A percentile compares a stretch with the other conserved stretches of the same genome.
Conservation (phyloP, 768 basidiomycete genomes). For the Scleroderma citrinum region DNA sequence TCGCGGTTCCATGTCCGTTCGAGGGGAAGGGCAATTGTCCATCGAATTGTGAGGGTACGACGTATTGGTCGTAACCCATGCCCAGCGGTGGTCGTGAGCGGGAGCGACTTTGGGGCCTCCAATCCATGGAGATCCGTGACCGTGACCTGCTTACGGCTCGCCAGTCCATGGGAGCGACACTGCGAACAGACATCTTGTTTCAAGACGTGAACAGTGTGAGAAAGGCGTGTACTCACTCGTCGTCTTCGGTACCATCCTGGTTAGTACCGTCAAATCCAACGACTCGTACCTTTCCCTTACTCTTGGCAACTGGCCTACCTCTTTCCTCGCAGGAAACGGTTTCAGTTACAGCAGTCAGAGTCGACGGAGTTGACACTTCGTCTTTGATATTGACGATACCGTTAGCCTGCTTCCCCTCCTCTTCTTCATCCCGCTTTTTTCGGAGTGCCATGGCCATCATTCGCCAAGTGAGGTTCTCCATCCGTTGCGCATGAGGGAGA, state of each 20-base stretch:
- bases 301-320: slow-evolving; percentile 75
- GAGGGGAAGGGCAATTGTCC: slow-evolving; percentile 41
- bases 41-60: slow-evolving; percentile 33
- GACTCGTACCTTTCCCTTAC: slow-evolving; percentile 70
- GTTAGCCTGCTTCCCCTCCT: slow-evolving; percentile 22
- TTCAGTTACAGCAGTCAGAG: slow-evolving; percentile 3
- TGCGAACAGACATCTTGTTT: slow-evolving; percentile 20
- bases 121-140: slow-evolving; percentile 89
- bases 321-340: slow-evolving; percentile 39
- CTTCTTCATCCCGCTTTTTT: slow-evolving; percentile 78
- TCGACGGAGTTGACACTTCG: slow-evolving; percentile 8
- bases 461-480: slow-evolving; percentile 98
- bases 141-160: slow-evolving; percentile 85
- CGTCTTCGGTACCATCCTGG: slow-evolving; percentile 65
- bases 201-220: slow-evolving; percentile 14
- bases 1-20: slow-evolving; percentile 13
- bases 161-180: slow-evolving; percentile 85
- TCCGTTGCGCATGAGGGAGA: slow-evolving; percentile 86
- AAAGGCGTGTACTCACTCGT: slow-evolving; percentile 52
- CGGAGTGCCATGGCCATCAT: slow-evolving; percentile 96
- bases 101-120: slow-evolving; percentile 74
- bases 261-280: slow-evolving; percentile 76
- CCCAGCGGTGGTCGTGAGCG: slow-evolving; percentile 66
- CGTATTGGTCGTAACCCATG: slow-evolving; percentile 42
- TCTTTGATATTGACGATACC: slow-evolving; percentile 17